Evolutionary conservation across 179 eudicot species (phyloP), one percentile per base, ranked within the genome.

Genomic region (Spinacia oleracea): DNA sequence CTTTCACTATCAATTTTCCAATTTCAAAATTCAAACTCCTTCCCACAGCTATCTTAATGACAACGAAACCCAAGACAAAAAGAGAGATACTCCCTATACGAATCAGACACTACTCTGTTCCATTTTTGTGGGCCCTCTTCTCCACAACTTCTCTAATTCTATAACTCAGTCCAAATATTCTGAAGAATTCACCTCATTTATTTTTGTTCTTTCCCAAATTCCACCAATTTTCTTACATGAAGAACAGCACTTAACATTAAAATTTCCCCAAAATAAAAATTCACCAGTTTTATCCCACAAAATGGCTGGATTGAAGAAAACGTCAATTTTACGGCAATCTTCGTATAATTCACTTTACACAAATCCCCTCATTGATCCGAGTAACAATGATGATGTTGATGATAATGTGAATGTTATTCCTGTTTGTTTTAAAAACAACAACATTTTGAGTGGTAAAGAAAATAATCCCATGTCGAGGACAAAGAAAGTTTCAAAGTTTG

Each of bases 361-460:
- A 40, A 90, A 89, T 48, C 98, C 97, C 20, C 87, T 94, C 31
- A 87, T 77, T 48, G 96, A 91, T 76, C 80, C 81, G 60, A 85
- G 84, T 42, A 86, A 81, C 85, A 82, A 74, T 72, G 86, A 86
- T 2, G 84, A 90, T 81, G 76, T 40, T 59, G 10, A 35, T 2
- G 42, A 27, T n/a, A n/a, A n/a, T 51, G 66, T 18, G 25, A 79
- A 0, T 18, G 29, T 23, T 15, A 68, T 74, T 63, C 77, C 79
- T 23, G n/a, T n/a, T n/a, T n/a, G n/a, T n/a, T n/a, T n/a, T n/a
- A 68, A 59, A 23, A 76, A n/a, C 68, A 71, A 40, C 48, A 76
- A 45, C 27, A 53, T 42, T 29, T 6, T 23, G 25, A 31, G 2
- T 38, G 63, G 59, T 25, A 78, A 80, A 4, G 27, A 9, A 29